A percentile compares a stretch with the other conserved stretches of the same genome.
These are phyloP conservation scores for Oryza punctata DNA, from an alignment of 176 grass and related monocot genomes.

Conservation along the genomic window DNA sequence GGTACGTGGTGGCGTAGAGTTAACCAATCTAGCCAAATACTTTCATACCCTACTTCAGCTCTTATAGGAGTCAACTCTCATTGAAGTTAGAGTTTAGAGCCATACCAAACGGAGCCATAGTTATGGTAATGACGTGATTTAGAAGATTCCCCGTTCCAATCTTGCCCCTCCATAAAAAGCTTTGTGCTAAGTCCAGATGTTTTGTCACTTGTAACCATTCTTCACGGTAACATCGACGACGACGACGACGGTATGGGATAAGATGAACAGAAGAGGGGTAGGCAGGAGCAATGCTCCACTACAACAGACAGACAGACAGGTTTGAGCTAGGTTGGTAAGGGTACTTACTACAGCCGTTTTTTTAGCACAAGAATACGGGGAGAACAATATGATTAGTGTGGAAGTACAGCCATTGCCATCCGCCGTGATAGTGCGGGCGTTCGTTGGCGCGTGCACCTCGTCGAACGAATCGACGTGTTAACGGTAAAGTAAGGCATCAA, in stretches of 20 bases:
- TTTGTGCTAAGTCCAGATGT: no score
- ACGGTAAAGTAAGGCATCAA: slow-evolving; percentile 4
- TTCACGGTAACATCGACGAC: no score
- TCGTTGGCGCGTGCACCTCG: slow-evolving; percentile 42
- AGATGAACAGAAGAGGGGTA: no score
- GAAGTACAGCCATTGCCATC: not conserved
- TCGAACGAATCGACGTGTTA: slow-evolving; percentile 21
- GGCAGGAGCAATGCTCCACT: not conserved
- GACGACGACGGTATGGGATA: no score
- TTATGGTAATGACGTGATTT: not conserved
- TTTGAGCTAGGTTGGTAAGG: not conserved
- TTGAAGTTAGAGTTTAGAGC: no score
- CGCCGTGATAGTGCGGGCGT: slow-evolving; percentile 5
- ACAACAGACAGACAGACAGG: not conserved
- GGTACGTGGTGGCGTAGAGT: no score
- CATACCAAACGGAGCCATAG: no score
- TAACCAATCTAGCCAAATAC: no score
- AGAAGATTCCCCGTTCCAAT: not conserved
- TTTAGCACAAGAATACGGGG: not conserved
- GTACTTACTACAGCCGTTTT: not conserved
- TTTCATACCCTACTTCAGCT: no score
- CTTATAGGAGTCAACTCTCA: no score
- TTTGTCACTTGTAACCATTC: no score
- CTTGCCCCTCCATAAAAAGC: not conserved
- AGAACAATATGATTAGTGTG: not conserved